Evolutionary conservation across 805 yeast species (phyloP), one percentile per base, ranked within the genome.

Genomic region (Lachancea kluyveri): DNA sequence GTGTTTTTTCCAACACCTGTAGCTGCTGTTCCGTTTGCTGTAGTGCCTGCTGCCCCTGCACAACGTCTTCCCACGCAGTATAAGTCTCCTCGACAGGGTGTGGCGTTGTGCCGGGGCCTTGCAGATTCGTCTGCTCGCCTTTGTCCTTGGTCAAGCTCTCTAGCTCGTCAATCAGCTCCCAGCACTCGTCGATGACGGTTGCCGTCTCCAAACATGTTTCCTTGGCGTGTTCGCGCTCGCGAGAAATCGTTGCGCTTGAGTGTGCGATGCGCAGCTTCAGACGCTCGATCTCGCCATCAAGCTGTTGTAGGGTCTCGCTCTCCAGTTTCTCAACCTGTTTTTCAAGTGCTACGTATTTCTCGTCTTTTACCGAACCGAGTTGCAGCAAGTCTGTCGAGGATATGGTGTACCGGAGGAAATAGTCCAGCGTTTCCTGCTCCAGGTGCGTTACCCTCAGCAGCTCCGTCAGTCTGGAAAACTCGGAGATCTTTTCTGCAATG

Each of bases 341-440:
- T 19, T 46, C 41, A 10, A 50, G 34, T 12, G 36, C 36, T 15
- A 37, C 38, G 33, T 37, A 49, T 21, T 36, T 38, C 20, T 48
- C 43, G 33, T 55, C 57, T 11, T 47, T 35, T n/a, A 37, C 38
- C 7, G 54, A 41, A 4, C 42, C 37, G 3, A 54, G 19, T 15
- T 43, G 42, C 26, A 44, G 24, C 6, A 40, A 27, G 14, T 41
- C 41, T n/a, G 43, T 31, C 4, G 54, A 41, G 5, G 56, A 48
- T 13, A 55, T 41, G 0, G 53, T 52, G 16, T 47, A 46, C 15
- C 60, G 42, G 21, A 55, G 36, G 30, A 55, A 55, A 31, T 48
- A 45, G 30, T 56, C 61, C 15, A 56, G 32, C 0, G 56, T 42
- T 26, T 56, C 61, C 33, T 52, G 54, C 32, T 56, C 57, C 30